Base-by-base conservation (phyloP, 2,329 filamentous ascomycete genomes). In the Xylariales sp. region DNA sequence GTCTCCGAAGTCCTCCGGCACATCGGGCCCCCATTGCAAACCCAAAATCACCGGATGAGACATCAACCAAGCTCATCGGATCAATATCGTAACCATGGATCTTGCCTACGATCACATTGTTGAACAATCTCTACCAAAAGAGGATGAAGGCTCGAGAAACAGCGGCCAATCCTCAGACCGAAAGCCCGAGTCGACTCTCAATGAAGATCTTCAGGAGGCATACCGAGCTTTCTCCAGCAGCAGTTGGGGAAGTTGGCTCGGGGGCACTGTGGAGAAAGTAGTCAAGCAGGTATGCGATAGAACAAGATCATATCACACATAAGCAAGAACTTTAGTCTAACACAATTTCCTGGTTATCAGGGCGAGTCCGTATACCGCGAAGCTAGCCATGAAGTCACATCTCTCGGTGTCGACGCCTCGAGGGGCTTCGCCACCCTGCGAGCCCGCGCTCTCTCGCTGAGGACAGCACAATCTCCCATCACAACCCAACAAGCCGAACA, bases 61-160 rank as follows among this genome's bases (percentile, higher is more conserved):
- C 58, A 67, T 45, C 61, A 45, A 41, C 28, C 39, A 18, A 23
- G 54, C 49, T 30, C 45, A 9, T 10, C 57, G 36, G 28, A 45
- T 10, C n/a, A 41, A 65, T 57, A 36, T 49, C 50, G 50, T 69
- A 64, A 32, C 50, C 72, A 98, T 99, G 96, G 96, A 99, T 87
- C 86, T 97, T 77, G 94, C 94, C 52, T 99, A 98, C 86, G 96
- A 99, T 78, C 94, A 97, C 80, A 97, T 98, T 76, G 90, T 93
- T 78, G 93, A 97, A 83, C 91, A 96, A 79, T 87, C 89, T 59
- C 86, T 93, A 69, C 84, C 87, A 46, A 86, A 89, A 74, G 84
- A 90, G 65, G 68, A 70, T 10, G 65, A 45, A 48, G 64, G 30
- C 34, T 41, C 61, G 18, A 39, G 45, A 23, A 52, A n/a, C 41